Base-by-base conservation (phyloP, 257 asterid genomes). In the Eustoma russellianum region DNA sequence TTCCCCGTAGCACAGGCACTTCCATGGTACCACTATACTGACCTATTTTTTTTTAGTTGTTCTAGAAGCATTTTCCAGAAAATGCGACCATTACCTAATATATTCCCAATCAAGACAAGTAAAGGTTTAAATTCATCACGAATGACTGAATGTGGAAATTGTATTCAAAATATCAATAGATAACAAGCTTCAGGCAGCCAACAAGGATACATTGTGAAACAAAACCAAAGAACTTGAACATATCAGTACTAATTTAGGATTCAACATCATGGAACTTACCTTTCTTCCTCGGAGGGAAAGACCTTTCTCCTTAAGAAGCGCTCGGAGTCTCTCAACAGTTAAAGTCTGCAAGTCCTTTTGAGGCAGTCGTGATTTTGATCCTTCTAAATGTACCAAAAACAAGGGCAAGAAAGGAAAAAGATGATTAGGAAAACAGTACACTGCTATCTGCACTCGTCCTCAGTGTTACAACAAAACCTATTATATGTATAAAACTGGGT, bases 291-390 rank as follows among this genome's bases (percentile, higher is more conserved):
- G 80, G 34, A 52, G 57, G 5, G 86, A 78, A 68, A 88, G 88
- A 52, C 94, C 88, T 70, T 69, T 88, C 61, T 75, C 95, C 75
- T 68, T 73, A 38, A 88, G 75, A 57, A 88, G 75, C 55, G 68
- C 74, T 53, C 95, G 91, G 7, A 88, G 70, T 55, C 73, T 81
- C 51, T 82, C 91, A 13, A 82, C 94, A 0, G 91, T 88, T 76
- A 88, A 60, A 63, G 76, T 67, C 66, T 68, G 91, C 47, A 82
- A 66, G 62, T 75, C 81, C 69, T 61, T 64, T 46, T 69, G 74
- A 45, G 66, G 75, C 48, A 50, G 48, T 15, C 44, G 55, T 46
- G 73, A 46, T 56, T 64, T 71, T n/a, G 79, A 66, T 55, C 74
- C 79, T 55, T 62, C 75, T 63, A 59, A 0, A 24, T 24, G 30